phyloP scores from a whole-genome alignment of 176 grass and related monocot genomes.

The Phoenix dactylifera region DNA sequence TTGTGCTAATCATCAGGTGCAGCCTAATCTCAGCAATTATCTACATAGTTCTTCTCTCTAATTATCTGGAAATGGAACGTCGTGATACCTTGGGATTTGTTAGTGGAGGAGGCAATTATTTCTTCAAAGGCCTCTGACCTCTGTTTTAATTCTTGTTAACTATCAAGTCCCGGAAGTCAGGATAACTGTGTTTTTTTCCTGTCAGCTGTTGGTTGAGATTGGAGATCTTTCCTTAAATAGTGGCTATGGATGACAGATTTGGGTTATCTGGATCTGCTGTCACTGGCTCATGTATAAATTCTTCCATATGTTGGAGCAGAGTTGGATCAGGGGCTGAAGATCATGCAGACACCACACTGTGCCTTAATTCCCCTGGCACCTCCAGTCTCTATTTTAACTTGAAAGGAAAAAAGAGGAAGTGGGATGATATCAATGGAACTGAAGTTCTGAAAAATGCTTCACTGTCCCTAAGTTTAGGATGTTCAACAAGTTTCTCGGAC shows the following conservation, averaged over 20 bases:
- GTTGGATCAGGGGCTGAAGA: conserved; percentile 10
- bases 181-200: conserved; percentile 16
- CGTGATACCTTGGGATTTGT: conserved; percentile 86
- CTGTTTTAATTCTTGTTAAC: conserved; percentile 28
- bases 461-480: conserved; percentile 33
- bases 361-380: conserved; percentile 31
- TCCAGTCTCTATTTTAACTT: conserved; percentile 4
- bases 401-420: conserved; percentile 68
- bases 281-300: conserved; percentile 41
- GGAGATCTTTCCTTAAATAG: neutral
- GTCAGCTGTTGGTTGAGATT: conserved; percentile 22
- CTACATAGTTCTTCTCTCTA: neutral
- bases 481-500: conserved; percentile 57
- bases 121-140: conserved; percentile 9
- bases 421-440: conserved; percentile 23
- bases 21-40: neutral
- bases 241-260: conserved; percentile 29
- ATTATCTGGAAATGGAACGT: conserved; percentile 46
- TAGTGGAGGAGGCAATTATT: conserved; percentile 69
- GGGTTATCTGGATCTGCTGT: conserved; percentile 28
- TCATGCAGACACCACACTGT: conserved; percentile 24
- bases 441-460: neutral
- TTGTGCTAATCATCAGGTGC: neutral
- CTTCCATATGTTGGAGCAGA: conserved; percentile 10
- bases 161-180: conserved; percentile 30